Percentiles rank a stretch among this genome's conserved stretches.
Evolutionary conservation across 768 basidiomycete species (phyloP).

Genomic region (Coprinopsis marcescibilis): DNA sequence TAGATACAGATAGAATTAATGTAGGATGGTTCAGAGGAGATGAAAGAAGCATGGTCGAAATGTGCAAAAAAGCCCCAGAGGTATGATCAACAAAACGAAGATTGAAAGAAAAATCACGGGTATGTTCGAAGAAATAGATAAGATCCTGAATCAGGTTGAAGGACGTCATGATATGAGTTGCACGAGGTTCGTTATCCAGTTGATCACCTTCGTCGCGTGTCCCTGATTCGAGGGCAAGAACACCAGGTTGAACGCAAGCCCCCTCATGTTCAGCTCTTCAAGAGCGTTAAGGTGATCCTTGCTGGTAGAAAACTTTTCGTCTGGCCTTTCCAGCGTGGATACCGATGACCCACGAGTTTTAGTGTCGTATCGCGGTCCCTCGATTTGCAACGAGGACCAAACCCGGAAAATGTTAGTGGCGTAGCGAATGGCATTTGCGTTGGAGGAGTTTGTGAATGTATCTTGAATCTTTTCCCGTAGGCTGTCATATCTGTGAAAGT

Average conservation of each 20-base stretch:
- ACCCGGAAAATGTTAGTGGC: conserved; percentile 75
- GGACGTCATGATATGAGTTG: conserved; percentile 26
- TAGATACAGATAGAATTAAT: too few relatives aligned
- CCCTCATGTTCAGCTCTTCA: conserved; percentile 69
- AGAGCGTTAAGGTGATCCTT: conserved; percentile 55
- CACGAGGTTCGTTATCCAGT: conserved; percentile 61
- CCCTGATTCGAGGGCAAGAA: conserved; percentile 56
- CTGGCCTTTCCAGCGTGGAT: conserved; percentile 59
- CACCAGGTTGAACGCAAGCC: conserved; percentile 64
- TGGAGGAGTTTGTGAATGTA: conserved; percentile 64
- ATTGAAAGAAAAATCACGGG: too few relatives aligned
- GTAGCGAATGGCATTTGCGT: conserved; percentile 61
- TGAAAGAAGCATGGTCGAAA: too few relatives aligned
- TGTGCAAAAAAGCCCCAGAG: not conserved
- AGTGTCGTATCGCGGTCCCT: conserved; percentile 29
- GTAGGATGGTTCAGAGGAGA: too few relatives aligned
- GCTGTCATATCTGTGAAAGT: conserved; percentile 56
- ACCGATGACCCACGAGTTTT: conserved; percentile 40
- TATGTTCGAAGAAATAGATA: not conserved
- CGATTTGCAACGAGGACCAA: conserved; percentile 40
- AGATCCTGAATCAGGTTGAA: not conserved
- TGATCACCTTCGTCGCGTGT: conserved; percentile 58
- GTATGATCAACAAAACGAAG: conserved; percentile 4
- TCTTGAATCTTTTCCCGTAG: conserved; percentile 73
- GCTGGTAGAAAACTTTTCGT: conserved; percentile 42